These are phyloP conservation scores for Diaporthe vexans DNA, from an alignment of 2,329 filamentous ascomycete species.

Conservation along the genomic window DNA sequence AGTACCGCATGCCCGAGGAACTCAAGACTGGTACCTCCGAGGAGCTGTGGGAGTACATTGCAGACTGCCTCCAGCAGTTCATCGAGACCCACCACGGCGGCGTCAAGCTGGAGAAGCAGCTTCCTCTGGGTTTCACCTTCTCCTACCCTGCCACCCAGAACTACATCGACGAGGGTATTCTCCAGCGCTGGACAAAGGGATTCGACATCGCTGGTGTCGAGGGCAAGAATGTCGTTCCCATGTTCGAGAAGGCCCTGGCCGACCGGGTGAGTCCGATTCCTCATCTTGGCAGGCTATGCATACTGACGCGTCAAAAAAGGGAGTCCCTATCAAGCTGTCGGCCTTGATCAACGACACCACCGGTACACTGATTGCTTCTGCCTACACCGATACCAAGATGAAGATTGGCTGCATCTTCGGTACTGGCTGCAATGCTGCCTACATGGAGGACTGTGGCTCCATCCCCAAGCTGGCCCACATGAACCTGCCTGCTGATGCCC, in stretches of 20 bases:
- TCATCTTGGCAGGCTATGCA: slow-evolving; percentile 39
- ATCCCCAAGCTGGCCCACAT: slow-evolving; percentile 95
- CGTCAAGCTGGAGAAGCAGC: slow-evolving; percentile 69
- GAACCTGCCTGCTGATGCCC: slow-evolving; percentile 85
- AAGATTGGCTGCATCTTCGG: slow-evolving; percentile 98
- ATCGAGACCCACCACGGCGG: slow-evolving; percentile 86
- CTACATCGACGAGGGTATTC: slow-evolving; percentile 91
- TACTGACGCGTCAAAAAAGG: slow-evolving; percentile 61
- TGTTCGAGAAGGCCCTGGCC: slow-evolving; percentile 83
- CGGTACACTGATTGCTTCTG: slow-evolving; percentile 94
- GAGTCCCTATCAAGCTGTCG: slow-evolving; percentile 91
- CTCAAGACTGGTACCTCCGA: slow-evolving; percentile 87
- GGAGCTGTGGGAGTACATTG: slow-evolving; percentile 95
- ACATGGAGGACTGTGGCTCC: slow-evolving; percentile 93
- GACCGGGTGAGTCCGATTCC: slow-evolving; percentile 67
- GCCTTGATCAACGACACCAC: slow-evolving; percentile 98
- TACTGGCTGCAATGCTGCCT: slow-evolving; percentile 97
- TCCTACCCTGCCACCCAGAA: slow-evolving; percentile 95
- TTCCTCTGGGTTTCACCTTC: slow-evolving; percentile 94
- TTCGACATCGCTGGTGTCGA: slow-evolving; percentile 95
- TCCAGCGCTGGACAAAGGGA: slow-evolving; percentile 97
- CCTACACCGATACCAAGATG: slow-evolving; percentile 94
- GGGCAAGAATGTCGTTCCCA: slow-evolving; percentile 89
- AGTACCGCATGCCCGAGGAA: slow-evolving; percentile 95
- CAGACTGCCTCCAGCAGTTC: slow-evolving; percentile 92